Percentiles rank a stretch among this genome's conserved stretches.
Evolutionary conservation across 768 basidiomycete genomes (phyloP).

Genomic region (Hygrocybe punicea): DNA sequence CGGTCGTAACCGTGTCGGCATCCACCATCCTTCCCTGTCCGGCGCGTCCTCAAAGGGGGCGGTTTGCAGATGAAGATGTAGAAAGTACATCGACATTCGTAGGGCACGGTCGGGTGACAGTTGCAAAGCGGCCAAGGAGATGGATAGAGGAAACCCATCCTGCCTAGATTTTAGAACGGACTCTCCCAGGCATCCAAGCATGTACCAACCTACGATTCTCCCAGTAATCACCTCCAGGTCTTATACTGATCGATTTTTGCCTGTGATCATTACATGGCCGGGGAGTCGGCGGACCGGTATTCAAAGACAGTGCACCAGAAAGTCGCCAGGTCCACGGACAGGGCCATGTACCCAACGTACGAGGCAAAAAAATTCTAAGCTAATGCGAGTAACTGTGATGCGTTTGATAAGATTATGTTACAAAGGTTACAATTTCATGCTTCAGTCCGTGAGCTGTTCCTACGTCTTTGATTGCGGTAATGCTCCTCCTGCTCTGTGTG

Average conservation of each 20-base stretch:
- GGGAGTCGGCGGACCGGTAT: slow-evolving; percentile 4
- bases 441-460: neutral
- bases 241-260: too few species aligned
- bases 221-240: neutral
- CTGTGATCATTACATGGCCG: too few species aligned
- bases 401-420: neutral
- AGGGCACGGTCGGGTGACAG: slow-evolving; percentile 42
- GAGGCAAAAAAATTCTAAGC: neutral
- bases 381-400: neutral
- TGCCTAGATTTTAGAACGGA: slow-evolving; percentile 17
- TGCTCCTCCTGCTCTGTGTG: slow-evolving; percentile 56
- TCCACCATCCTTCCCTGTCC: slow-evolving; percentile 80
- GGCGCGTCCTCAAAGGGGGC: slow-evolving; percentile 54
- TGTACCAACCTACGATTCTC: neutral
- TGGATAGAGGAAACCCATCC: slow-evolving; percentile 79
- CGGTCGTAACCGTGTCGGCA: slow-evolving; percentile 75
- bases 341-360: neutral
- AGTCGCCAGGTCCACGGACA: neutral
- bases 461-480: neutral
- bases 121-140: slow-evolving; percentile 60
- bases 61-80: slow-evolving; percentile 55
- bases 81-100: slow-evolving; percentile 17
- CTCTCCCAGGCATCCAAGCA: too few species aligned
- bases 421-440: neutral
- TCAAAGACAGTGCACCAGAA: slow-evolving; percentile 1